Percentiles rank a stretch among this genome's conserved stretches.
phyloP scores from a whole-genome alignment of 2,329 filamentous ascomycete genomes.

The Colletotrichum sp. region DNA sequence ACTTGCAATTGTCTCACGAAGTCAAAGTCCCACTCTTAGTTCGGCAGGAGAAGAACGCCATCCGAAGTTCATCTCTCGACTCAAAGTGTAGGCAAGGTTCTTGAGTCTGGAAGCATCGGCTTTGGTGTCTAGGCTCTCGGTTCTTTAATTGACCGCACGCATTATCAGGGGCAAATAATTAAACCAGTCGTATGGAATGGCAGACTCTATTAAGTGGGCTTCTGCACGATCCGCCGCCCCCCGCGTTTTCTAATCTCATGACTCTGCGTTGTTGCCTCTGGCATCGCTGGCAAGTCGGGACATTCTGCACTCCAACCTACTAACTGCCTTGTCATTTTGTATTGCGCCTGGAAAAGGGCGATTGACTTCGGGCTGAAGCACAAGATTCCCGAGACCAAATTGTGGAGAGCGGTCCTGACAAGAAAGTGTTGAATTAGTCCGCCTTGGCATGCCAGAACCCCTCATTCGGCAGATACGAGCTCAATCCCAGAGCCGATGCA shows the following conservation, averaged over 20 bases:
- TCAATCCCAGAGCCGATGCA: neutral
- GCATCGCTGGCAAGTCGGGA: neutral
- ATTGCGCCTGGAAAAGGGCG: neutral
- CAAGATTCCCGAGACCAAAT: neutral
- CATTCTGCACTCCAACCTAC: neutral
- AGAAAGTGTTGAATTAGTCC: slow-evolving; percentile 11
- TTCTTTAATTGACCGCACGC: neutral
- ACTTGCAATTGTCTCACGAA: neutral
- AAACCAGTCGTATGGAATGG: neutral
- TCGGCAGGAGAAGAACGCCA: neutral
- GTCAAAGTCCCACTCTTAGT: neutral
- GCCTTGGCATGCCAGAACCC: slow-evolving; percentile 8
- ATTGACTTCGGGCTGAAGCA: neutral
- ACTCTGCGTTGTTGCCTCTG: neutral
- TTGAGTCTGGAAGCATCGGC: neutral
- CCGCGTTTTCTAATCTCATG: neutral
- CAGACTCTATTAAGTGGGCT: slow-evolving; percentile 11
- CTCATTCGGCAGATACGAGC: slow-evolving; percentile 7
- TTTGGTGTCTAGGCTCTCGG: neutral
- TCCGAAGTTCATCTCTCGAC: neutral
- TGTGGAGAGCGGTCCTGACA: neutral
- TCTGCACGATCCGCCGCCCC: neutral
- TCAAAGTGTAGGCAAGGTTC: neutral
- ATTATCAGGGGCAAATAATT: neutral
- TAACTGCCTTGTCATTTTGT: neutral